Evolutionary conservation across 495 filamentous ascomycete genomes (phyloP).

Genomic region (Aspergillus sparsus): DNA sequence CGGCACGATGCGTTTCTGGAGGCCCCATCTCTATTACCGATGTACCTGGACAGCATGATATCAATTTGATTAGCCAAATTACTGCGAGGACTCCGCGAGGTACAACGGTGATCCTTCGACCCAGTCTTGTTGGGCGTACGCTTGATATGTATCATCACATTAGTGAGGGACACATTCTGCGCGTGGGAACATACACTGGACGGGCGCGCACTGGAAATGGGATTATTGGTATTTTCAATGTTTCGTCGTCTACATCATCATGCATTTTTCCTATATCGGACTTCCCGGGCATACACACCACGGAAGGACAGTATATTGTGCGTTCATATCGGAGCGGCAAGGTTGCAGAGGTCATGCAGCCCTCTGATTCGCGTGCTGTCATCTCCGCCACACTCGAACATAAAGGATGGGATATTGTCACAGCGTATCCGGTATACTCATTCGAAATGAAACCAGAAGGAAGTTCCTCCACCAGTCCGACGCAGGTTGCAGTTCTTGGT

Average conservation of each 20-base stretch:
- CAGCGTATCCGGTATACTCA: conserved; percentile 62
- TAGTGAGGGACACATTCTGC: conserved; percentile 68
- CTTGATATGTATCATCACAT: conserved; percentile 74
- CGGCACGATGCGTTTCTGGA: conserved; percentile 84
- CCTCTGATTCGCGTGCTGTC: conserved; percentile 38
- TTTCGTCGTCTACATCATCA: conserved; percentile 54
- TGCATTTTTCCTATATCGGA: conserved; percentile 68
- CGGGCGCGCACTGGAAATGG: conserved; percentile 65
- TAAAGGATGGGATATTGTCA: conserved; percentile 79
- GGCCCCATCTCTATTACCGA: conserved; percentile 96
- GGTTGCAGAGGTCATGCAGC: conserved; percentile 52
- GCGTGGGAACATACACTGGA: conserved; percentile 73
- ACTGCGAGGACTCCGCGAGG: conserved; percentile 65
- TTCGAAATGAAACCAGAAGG: conserved; percentile 45
- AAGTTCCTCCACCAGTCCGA: conserved; percentile 11
- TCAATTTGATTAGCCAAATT: conserved; percentile 75
- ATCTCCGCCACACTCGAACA: conserved; percentile 61
- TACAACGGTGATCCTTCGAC: conserved; percentile 74
- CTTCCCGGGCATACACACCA: conserved; percentile 67
- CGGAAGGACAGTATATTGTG: conserved; percentile 61
- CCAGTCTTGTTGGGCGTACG: conserved; percentile 67
- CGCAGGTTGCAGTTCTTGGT: conserved; percentile 69
- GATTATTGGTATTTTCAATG: conserved; percentile 84
- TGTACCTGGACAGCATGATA: conserved; percentile 74
- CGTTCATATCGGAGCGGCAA: conserved; percentile 69